These are phyloP conservation scores for Cutaneotrichosporon sp. DNA, from an alignment of 1,284 basidiomycete genomes.

Conservation along the genomic window DNA sequence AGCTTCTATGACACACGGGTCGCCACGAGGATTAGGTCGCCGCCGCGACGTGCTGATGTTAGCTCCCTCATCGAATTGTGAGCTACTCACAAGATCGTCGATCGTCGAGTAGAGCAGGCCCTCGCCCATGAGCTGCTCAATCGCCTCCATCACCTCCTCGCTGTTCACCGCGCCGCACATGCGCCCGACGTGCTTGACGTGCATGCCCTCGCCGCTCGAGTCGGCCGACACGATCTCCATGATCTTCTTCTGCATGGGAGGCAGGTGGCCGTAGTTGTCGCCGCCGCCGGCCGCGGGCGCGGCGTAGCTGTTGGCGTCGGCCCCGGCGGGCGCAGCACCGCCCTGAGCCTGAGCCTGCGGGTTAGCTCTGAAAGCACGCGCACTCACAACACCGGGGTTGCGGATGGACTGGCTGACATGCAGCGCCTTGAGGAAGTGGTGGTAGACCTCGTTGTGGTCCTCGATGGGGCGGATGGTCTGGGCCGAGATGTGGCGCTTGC, in stretches of 20 bases:
- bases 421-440: constrained; percentile 68
- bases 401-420: constrained; percentile 57
- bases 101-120: constrained; percentile 68
- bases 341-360: constrained; percentile 3
- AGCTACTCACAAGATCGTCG: constrained; percentile 60
- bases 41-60: constrained; percentile 3
- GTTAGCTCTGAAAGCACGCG: background rate
- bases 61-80: background rate
- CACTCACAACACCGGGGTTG: constrained; percentile 44
- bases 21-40: background rate
- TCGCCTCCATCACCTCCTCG: constrained; percentile 57
- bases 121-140: constrained; percentile 68
- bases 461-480: constrained; percentile 68
- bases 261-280: constrained; percentile 60
- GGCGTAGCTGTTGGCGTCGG: constrained; percentile 39
- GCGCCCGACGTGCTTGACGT: constrained; percentile 62
- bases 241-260: constrained; percentile 65
- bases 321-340: constrained; percentile 8
- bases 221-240: constrained; percentile 61
- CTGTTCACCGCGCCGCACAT: constrained; percentile 32
- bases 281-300: constrained; percentile 24
- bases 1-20: background rate
- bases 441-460: constrained; percentile 79
- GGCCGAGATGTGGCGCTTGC: constrained; percentile 78
- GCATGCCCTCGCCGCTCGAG: constrained; percentile 60